A percentile compares a stretch with the other conserved stretches of the same genome.
Conservation (phyloP, 768 basidiomycete species). For the Tylopilus plumbeoviolaceoides region DNA sequence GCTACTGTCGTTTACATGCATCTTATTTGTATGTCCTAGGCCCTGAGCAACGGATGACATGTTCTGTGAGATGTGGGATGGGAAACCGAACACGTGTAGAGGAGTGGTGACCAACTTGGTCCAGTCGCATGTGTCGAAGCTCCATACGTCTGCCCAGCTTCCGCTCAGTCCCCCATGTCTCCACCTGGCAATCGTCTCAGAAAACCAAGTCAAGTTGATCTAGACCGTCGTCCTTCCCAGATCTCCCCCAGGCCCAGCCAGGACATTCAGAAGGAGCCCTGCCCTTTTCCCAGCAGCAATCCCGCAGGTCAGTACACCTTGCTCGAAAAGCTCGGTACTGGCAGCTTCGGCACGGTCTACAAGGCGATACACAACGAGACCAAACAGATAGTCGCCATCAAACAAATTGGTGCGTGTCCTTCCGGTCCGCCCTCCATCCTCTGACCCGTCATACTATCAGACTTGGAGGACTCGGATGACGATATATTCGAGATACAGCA, state of each 20-base stretch:
- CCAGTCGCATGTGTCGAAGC: conserved; percentile 2
- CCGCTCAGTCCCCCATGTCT: conserved; percentile 39
- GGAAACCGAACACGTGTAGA: conserved; percentile 27
- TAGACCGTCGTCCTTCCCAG: conserved; percentile 39
- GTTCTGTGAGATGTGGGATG: not conserved
- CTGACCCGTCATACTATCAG: conserved; percentile 37
- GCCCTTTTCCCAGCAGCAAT: conserved; percentile 69
- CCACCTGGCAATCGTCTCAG: conserved; percentile 36
- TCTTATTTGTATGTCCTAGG: conserved; percentile 38
- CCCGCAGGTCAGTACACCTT: conserved; percentile 90
- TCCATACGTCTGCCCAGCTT: conserved; percentile 9
- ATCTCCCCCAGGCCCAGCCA: conserved; percentile 39
- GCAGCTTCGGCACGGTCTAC: conserved; percentile 96
- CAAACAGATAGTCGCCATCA: conserved; percentile 93
- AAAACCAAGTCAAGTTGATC: conserved; percentile 36
- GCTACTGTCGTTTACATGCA: conserved; percentile 29
- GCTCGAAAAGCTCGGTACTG: conserved; percentile 94
- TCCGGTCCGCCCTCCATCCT: conserved; percentile 2
- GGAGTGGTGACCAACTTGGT: conserved; percentile 8
- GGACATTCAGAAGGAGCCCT: conserved; percentile 52
- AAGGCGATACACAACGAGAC: conserved; percentile 95
- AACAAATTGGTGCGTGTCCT: conserved; percentile 80
- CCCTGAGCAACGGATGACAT: conserved; percentile 30
- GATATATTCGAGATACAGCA: conserved; percentile 99
- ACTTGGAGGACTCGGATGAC: conserved; percentile 97